phyloP scores from a whole-genome alignment of 371 early-diverging fungal genomes.

The Mucor indicus region DNA sequence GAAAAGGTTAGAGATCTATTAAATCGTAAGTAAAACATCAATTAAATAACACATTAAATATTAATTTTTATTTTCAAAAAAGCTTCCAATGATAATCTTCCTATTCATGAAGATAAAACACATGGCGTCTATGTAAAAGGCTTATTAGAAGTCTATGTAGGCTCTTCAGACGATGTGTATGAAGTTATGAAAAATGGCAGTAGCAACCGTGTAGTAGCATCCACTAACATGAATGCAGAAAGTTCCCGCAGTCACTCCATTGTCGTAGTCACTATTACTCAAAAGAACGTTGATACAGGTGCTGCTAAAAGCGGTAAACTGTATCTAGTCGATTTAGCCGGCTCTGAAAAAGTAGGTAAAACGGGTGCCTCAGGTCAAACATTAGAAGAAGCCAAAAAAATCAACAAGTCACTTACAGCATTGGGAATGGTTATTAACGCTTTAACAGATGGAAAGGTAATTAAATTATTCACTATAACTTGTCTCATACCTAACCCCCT shows the following conservation, averaged over 20 bases:
- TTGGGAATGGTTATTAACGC: conserved; percentile 99
- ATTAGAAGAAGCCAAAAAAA: conserved; percentile 98
- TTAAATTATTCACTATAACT: no score
- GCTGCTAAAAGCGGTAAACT: conserved; percentile 87
- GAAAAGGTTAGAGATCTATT: conserved; percentile 96
- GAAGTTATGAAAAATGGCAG: conserved; percentile 93
- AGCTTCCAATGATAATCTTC: conserved; percentile 85
- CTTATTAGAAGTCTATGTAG: conserved; percentile 88
- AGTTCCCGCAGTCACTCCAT: conserved; percentile 96
- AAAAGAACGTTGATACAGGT: conserved; percentile 87
- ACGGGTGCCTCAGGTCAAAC: conserved; percentile 98
- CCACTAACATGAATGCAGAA: conserved; percentile 97
- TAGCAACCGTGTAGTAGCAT: conserved; percentile 83
- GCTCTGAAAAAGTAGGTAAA: conserved; percentile 96
- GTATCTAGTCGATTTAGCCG: conserved; percentile 98
- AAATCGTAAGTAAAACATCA: conserved; percentile 58
- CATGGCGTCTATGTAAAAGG: conserved; percentile 96
- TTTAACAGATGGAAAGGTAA: conserved; percentile 85
- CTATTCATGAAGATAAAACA: conserved; percentile 91
- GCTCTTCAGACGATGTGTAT: conserved; percentile 88
- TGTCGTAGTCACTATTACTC: conserved; percentile 88
- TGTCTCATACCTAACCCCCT: not conserved
- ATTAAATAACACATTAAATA: not conserved
- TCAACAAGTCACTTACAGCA: conserved; percentile 97
- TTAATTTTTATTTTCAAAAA: conserved; percentile 1